phyloP scores from a whole-genome alignment of 2,329 filamentous ascomycete genomes.

The Catunica adiposa region DNA sequence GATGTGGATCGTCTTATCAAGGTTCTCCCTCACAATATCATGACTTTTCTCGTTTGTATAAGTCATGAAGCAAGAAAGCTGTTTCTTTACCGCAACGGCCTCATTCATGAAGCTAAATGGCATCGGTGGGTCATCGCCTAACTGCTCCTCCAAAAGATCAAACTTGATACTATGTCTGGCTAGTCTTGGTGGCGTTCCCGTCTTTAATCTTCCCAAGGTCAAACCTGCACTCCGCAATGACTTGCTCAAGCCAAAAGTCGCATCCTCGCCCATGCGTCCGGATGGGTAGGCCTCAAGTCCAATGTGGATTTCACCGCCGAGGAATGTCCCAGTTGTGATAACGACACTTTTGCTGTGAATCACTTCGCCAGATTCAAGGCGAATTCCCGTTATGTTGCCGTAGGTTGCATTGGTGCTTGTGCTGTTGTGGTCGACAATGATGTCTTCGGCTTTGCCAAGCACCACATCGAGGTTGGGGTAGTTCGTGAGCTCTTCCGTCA shows the following conservation, averaged over 20 bases:
- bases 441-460: constrained; percentile 80
- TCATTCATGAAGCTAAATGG: constrained; percentile 88
- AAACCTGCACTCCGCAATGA: constrained; percentile 81
- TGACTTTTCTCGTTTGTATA: constrained; percentile 74
- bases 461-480: constrained; percentile 71
- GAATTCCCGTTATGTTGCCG: constrained; percentile 56
- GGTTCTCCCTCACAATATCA: constrained; percentile 66
- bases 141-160: constrained; percentile 50
- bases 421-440: constrained; percentile 39
- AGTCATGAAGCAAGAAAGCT: constrained; percentile 74
- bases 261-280: constrained; percentile 83
- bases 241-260: constrained; percentile 82
- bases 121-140: constrained; percentile 67
- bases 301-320: constrained; percentile 93
- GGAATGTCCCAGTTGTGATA: constrained; percentile 90
- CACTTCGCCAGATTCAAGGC: constrained; percentile 73
- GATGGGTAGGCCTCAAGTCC: constrained; percentile 71
- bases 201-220: constrained; percentile 77
- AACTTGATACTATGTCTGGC: constrained; percentile 73
- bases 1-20: constrained; percentile 95
- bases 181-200: constrained; percentile 80
- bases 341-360: constrained; percentile 68
- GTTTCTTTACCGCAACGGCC: constrained; percentile 58
- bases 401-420: constrained; percentile 35
- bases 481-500: constrained; percentile 66